Conservation (phyloP, 371 early-diverging fungal genomes). For the Rhizopus delemar region DNA sequence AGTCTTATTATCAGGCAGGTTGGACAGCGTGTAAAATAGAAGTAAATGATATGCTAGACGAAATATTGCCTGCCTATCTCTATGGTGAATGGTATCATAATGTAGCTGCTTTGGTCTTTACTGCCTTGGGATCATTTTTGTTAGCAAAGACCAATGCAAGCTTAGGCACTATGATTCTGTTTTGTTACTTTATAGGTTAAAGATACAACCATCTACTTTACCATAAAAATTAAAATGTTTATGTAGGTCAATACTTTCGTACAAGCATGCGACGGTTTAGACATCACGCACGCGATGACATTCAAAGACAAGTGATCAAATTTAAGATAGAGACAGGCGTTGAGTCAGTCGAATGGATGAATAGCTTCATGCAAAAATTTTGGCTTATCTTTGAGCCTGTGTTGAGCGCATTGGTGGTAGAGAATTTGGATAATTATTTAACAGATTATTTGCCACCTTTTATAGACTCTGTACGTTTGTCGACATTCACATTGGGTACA, state of each 20-base stretch:
- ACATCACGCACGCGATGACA: conserved; percentile 70
- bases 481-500: conserved; percentile 96
- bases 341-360: conserved; percentile 98
- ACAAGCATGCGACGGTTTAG: conserved; percentile 67
- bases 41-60: conserved; percentile 11
- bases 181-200: conserved; percentile 56
- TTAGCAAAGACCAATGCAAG: conserved; percentile 56
- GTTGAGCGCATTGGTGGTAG: conserved; percentile 78
- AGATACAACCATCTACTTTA: not conserved
- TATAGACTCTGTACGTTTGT: conserved; percentile 87
- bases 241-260: conserved; percentile 67
- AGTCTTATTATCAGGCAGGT: conserved; percentile 44
- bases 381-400: conserved; percentile 97
- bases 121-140: conserved; percentile 38
- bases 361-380: conserved; percentile 83
- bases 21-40: conserved; percentile 6
- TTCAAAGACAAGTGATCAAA: conserved; percentile 62
- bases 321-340: conserved; percentile 53
- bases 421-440: conserved; percentile 74
- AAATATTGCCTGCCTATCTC: conserved; percentile 17
- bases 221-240: not conserved
- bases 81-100: conserved; percentile 40
- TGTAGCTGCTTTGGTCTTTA: conserved; percentile 34
- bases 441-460: conserved; percentile 85
- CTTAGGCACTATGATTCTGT: conserved; percentile 47